Base-by-base conservation (phyloP, 495 filamentous ascomycete species). In the Entonaema liquescens region DNA sequence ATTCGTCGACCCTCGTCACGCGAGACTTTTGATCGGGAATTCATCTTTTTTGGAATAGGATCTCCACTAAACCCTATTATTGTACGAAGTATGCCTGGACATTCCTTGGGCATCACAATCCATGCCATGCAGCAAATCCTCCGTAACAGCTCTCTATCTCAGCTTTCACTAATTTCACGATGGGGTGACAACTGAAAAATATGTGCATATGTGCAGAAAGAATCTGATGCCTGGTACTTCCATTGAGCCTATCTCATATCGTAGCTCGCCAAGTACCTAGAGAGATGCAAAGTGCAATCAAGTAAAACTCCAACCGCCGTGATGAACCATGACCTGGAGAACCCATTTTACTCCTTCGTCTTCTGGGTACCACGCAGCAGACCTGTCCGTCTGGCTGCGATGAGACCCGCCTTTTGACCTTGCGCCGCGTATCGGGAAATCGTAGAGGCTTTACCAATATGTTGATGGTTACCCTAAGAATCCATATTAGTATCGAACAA, bases 381-480 rank as follows among this genome's bases (percentile, higher is more conserved):
- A 94, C 95, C 95, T 80, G 95, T 99, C 87, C 95, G 90, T 84
- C 95, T 88, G 83, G 95, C 95, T 82, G 95, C 95, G 87, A 99
- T 99, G 80, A 98, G 93, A 97, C 95, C 95, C 80, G 96, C 96
- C 89, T 99, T 99, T 89, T 99, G 95, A 92, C 95, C 95, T 83
- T 93, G 92, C 80, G 90, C 91, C 70, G 95, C 95, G 86, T 94
- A 97, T 82, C 95, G 91, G 73, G 93, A 97, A 86, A 99, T 99
- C 74, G 95, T 99, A 40, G 96, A 98, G 68, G 95, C 96, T 88
- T 98, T 98, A 91, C 95, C 95, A 79, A 99, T 99, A 87, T 99
- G 95, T 89, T 99, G 95, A 87, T 99, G 95, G 88, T 99, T 99
- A 97, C 95, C 95, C 95, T 85, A 76, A 73, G 44, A 66, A 47